Percentiles rank a stretch among this genome's conserved stretches.
phyloP scores from a whole-genome alignment of 257 asterid species.

The Nicotiana noctiflora region DNA sequence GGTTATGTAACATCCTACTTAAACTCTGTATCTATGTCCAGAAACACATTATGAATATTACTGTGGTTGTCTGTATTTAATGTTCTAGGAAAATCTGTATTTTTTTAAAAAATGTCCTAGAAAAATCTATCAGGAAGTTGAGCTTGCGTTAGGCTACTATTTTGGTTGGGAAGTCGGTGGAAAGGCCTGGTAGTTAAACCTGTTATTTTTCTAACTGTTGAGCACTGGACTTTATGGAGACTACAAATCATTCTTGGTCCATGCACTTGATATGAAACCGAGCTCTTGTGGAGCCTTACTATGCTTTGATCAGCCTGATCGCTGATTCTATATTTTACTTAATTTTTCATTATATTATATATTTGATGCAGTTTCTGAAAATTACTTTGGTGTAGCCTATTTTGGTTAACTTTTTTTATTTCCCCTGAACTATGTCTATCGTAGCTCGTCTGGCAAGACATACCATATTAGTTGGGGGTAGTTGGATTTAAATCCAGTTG shows the following conservation, averaged over 20 bases:
- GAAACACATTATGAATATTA: background rate
- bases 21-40: background rate
- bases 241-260: background rate
- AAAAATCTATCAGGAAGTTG: no score
- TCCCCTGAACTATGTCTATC: background rate
- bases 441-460: background rate
- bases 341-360: background rate
- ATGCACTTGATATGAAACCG: background rate
- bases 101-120: no score
- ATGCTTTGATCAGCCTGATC: background rate
- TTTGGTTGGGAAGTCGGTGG: background rate
- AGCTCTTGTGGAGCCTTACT: background rate
- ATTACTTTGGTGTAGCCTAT: background rate
- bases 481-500: background rate
- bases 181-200: background rate
- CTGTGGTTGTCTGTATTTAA: background rate
- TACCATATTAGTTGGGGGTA: background rate
- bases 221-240: background rate
- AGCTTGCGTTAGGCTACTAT: no score
- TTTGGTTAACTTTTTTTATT: background rate
- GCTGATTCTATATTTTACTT: background rate
- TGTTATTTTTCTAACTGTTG: no score
- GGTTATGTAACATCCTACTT: background rate
- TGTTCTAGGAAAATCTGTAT: no score
- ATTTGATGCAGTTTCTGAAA: background rate